Evolutionary conservation across 108 stramenopile genomes (phyloP), one percentile per base, ranked within the genome.

Genomic region (Cyclotella cryptica): DNA sequence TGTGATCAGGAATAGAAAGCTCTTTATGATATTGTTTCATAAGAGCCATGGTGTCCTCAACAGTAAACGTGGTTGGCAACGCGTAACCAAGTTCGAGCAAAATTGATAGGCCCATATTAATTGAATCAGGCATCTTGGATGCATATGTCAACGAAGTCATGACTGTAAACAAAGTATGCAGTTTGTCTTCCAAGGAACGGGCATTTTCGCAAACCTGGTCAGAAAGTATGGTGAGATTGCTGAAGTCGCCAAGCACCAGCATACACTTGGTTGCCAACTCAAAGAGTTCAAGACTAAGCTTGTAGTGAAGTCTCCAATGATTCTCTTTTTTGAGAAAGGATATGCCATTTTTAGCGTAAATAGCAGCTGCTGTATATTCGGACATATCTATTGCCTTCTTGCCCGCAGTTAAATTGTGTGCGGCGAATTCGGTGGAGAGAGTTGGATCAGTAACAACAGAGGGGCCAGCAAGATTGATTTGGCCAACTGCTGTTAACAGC

Each of bases 371-470:
- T 10, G 40, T 22, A 26, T 67, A 75, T 24, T 66, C 65, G 0
- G 74, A 75, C 74, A 75, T 66, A 22, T 21, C 19, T 35, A 75
- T 68, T 14, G 74, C 74, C 27, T 7, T 75, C 26, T 66, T 75
- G 9, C 65, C 74, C 26, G 74, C 74, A 39, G 22, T 40, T 11
- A 75, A 18, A 52, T 75, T 75, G n/a, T 45, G 18, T n/a, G 41
- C 44, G 8, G 65, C 64, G 1, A 75, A 26, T 26, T n/a, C 44
- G 8, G 51, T 15, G 13, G 29, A 42, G n/a, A 62, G 26, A 39
- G 41, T 47, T 5, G 21, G 40, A 68, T 75, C 49, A 8, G 52
- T 26, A 13, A 49, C 55, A 44, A 30, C 71, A 60, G n/a, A n/a
- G n/a, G n/a, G n/a, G n/a, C n/a, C n/a, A n/a, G n/a, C n/a, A n/a